Percentiles rank a stretch among this genome's conserved stretches.
Conservation (phyloP, 2,329 filamentous ascomycete genomes). For the Colletotrichum limetticola region DNA sequence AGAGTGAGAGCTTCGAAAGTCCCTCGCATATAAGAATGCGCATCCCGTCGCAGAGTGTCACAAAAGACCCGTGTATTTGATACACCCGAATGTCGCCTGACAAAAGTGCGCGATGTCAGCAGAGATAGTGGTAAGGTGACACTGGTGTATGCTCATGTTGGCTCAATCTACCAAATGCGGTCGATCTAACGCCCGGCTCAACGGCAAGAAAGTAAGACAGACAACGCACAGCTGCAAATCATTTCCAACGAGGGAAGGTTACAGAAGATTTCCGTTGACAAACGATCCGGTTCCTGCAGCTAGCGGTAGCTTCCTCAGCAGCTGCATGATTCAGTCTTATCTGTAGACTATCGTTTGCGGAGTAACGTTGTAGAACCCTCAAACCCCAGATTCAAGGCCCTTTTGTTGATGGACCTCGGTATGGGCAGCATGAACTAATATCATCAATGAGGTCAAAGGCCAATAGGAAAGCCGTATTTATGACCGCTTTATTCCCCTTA, state of each 20-base stretch:
- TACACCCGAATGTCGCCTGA: background rate
- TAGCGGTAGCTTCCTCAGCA: background rate
- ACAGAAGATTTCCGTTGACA: background rate
- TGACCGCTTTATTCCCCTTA: conserved; percentile 27
- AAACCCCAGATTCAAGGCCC: conserved; percentile 7
- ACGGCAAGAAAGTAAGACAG: background rate
- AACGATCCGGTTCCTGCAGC: background rate
- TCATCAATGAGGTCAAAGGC: background rate
- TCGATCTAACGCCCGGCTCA: background rate
- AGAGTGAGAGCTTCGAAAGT: background rate
- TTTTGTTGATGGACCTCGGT: conserved; percentile 16
- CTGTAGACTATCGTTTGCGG: background rate
- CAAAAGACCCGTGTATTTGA: background rate
- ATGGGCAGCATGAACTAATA: conserved; percentile 22
- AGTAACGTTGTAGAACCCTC: background rate
- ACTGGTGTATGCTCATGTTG: background rate
- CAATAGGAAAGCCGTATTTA: conserved; percentile 2
- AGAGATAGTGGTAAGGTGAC: background rate
- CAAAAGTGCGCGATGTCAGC: background rate
- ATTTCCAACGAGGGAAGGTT: conserved; percentile 6
- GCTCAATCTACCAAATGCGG: background rate
- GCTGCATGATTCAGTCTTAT: background rate
- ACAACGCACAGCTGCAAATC: background rate
- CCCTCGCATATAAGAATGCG: background rate
- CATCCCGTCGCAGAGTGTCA: background rate